Evolutionary conservation across 306 rosid species (phyloP), one percentile per base, ranked within the genome.

Genomic region (Acmispon strigosus): DNA sequence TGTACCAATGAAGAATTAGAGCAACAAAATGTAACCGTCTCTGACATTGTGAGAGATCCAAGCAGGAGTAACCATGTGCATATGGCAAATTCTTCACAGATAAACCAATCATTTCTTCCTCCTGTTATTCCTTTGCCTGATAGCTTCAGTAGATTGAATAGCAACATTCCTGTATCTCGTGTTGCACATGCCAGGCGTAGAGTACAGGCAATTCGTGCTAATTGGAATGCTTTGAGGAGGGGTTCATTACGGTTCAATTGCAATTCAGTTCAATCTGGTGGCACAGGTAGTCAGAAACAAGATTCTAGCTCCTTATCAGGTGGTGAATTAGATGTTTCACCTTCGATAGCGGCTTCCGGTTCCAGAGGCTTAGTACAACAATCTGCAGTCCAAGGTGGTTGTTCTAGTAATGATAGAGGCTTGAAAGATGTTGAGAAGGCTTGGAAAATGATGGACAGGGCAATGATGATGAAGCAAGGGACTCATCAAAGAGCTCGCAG

Each of bases 391-490:
- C 84, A 34, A 47, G 82, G 64, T 37, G 72, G 66, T 7, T 44
- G 63, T 43, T 56, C 76, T 56, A 42, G 43, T 41, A 63, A 24
- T 59, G 68, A 68, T 62, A 39, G 58, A 76, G 61, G 52, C 69
- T 59, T 53, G 14, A 13, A 44, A 47, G 89, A 84, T 80, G 73
- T 77, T 17, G 74, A 82, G 37, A 86, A 77, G 84, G 98, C 98
- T 36, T 90, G 98, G 98, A 84, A 83, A 78, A 92, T 88, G 96
- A 50, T 90, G 87, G 80, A 82, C 14, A 80, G 59, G 68, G 98
- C 92, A 17, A 89, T 80, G 81, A 89, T 80, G 81, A 62, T 59
- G 34, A 65, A 45, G 60, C 70, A 43, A 54, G 43, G 4, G 36
- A 22, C 55, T 66, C 73, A n/a, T 13, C 76, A 60, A 49, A 78